phyloP scores from a whole-genome alignment of 2,329 filamentous ascomycete species.

The Sarocladiaceae sp. region DNA sequence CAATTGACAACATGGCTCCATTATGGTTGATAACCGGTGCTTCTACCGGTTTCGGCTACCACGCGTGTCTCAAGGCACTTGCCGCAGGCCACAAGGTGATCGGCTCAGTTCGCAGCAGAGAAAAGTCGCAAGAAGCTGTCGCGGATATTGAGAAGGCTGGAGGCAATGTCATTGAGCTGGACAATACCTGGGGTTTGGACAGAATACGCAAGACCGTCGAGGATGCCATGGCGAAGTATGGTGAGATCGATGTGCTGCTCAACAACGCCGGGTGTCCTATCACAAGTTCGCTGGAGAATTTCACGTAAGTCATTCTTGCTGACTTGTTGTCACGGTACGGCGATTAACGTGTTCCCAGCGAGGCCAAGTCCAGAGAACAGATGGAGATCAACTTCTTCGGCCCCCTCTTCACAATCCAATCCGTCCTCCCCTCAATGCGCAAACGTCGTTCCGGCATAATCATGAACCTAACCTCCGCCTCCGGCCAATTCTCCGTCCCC shows the following conservation, averaged over 20 bases:
- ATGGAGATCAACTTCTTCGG: conserved; percentile 48
- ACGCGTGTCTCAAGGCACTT: conserved; percentile 37
- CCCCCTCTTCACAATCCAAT: conserved; percentile 40
- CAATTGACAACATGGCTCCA: conserved; percentile 4
- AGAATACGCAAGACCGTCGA: conserved; percentile 19
- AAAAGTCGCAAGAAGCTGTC: conserved; percentile 15
- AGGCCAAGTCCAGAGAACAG: conserved; percentile 33
- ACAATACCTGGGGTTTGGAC: conserved; percentile 20
- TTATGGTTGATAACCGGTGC: conserved; percentile 48
- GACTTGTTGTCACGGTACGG: too few relatives aligned
- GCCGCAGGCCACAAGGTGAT: conserved; percentile 41
- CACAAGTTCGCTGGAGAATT: conserved; percentile 33
- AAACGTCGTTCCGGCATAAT: conserved; percentile 35
- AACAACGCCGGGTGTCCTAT: conserved; percentile 47
- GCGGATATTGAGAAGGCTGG: conserved; percentile 16
- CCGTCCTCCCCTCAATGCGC: conserved; percentile 43
- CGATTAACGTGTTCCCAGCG: too few relatives aligned
- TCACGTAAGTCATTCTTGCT: conserved; percentile 17
- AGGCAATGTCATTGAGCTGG: conserved; percentile 23
- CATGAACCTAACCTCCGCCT: conserved; percentile 43
- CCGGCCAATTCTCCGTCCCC: conserved; percentile 31
- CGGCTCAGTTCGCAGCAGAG: conserved; percentile 36
- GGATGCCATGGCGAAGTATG: conserved; percentile 21
- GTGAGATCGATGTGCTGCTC: conserved; percentile 43
- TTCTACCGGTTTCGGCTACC: conserved; percentile 41